Percentiles rank a stretch among this genome's conserved stretches.
phyloP scores from a whole-genome alignment of 805 yeast species.

The Saturnispora besseyi region DNA sequence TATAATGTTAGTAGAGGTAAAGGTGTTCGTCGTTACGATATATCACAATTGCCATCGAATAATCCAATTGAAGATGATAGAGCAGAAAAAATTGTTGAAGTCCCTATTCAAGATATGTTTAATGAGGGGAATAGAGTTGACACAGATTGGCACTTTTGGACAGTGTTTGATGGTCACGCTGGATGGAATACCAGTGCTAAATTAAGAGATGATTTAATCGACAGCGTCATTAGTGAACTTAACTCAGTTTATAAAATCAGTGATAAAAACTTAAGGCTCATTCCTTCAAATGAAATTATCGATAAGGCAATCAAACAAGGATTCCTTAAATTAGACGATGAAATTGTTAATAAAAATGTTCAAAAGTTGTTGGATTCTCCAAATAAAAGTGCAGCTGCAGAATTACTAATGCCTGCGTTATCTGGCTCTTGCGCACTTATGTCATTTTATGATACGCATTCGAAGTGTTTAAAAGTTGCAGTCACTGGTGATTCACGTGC shows the following conservation, averaged over 20 bases:
- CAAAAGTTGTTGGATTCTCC: slow-evolving; percentile 61
- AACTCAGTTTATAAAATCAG: slow-evolving; percentile 55
- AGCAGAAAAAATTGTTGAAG: slow-evolving; percentile 70
- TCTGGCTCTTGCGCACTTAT: slow-evolving; percentile 92
- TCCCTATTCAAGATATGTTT: slow-evolving; percentile 56
- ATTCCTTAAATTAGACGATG: slow-evolving; percentile 75
- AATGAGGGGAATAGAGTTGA: slow-evolving; percentile 36
- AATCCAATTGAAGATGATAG: slow-evolving; percentile 93
- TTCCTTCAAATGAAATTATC: slow-evolving; percentile 60
- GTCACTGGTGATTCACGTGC: slow-evolving; percentile 97
- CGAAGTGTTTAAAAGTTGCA: slow-evolving; percentile 72
- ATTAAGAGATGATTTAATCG: slow-evolving; percentile 69
- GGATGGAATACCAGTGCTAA: slow-evolving; percentile 92
- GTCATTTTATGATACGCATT: slow-evolving; percentile 73
- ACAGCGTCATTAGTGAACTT: slow-evolving; percentile 67
- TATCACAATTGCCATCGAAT: slow-evolving; percentile 83
- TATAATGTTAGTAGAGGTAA: slow-evolving; percentile 72
- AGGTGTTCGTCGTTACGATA: slow-evolving; percentile 83
- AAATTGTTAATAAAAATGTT: slow-evolving; percentile 70
- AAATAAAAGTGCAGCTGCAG: slow-evolving; percentile 58
- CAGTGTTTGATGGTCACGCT: slow-evolving; percentile 94
- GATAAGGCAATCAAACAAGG: slow-evolving; percentile 78
- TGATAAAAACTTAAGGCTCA: slow-evolving; percentile 41
- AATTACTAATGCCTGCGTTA: slow-evolving; percentile 79
- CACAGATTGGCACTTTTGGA: slow-evolving; percentile 88